These are phyloP conservation scores for Chlamydomonas reinhardtii DNA, from an alignment of 163 green algal species.

Conservation along the genomic window DNA sequence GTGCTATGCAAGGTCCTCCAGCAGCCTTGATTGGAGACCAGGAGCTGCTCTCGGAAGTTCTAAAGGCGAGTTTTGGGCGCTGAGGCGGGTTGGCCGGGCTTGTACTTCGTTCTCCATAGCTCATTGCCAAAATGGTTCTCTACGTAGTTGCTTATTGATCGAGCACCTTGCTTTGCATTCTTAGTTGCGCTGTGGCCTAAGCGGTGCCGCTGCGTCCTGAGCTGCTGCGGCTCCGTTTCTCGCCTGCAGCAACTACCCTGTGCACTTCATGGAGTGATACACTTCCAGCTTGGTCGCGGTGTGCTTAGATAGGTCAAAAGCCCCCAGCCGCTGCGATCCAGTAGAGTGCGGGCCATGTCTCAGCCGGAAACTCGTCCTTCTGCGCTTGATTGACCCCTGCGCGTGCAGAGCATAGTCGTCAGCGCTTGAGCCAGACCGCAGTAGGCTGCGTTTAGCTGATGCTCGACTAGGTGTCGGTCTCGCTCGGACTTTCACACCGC, in stretches of 20 bases:
- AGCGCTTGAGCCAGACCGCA: not conserved
- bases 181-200: not conserved
- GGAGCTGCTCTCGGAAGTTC: conserved; percentile 37
- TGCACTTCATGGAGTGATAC: too few species aligned
- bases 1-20: not conserved
- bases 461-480: not conserved
- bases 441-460: not conserved
- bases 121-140: not conserved
- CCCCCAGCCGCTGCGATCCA: too few species aligned
- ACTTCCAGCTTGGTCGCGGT: too few species aligned
- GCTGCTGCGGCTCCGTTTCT: not conserved
- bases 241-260: too few species aligned
- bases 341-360: too few species aligned
- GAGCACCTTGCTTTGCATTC: not conserved
- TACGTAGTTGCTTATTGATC: not conserved
- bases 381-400: not conserved
- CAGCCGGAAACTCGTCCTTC: too few species aligned
- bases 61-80: conserved; percentile 32
- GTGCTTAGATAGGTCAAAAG: too few species aligned
- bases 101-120: not conserved
- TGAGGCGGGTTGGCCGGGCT: too few species aligned
- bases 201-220: not conserved
- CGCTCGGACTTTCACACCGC: too few species aligned
- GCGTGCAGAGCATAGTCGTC: not conserved
- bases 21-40: not conserved